Evolutionary conservation across 2,329 filamentous ascomycete species (phyloP), one percentile per base, ranked within the genome.

Genomic region (Aspergillus pseudotamarii): DNA sequence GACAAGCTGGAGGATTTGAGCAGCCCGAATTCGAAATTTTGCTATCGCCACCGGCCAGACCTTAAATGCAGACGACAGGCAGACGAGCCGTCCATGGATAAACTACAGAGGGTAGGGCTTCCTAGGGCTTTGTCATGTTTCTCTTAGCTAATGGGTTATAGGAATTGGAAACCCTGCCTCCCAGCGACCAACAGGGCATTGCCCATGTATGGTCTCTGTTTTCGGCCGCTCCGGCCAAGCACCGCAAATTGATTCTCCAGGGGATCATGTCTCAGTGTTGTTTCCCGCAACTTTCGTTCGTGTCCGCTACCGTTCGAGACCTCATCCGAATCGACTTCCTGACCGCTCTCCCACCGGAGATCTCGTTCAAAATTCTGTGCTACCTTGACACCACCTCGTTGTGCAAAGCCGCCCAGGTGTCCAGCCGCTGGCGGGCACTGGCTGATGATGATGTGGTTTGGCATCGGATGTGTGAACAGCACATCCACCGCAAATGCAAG

Each of bases 361-460:
- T 99, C 36, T 92, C 93, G 21, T 95, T 96, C 81, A 96, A 96
- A 78, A 94, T 99, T 43, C 85, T 99, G 3, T 94, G 91, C 71
- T 95, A 91, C 72, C 89, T 99, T 63, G 95, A 99, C 77, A 97
- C 94, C 0, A 91, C 91, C 2, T 97, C 94, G 0, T 85, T 99
- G 0, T 98, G 95, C 83, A 97, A 97, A 77, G 94, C 95, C 1
- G 93, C 95, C 0, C 94, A 97, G 77, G 95, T 99, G 60, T 97
- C 93, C 75, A 88, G 89, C 63, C 86, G 90, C 70, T 99, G 95
- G 95, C 87, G 92, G 66, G 87, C 87, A 62, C 82, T 99, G 46
- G 94, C 95, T n/a, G 95, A 98, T 72, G 94, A 97, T 74, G 94
- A 99, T 76, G 91, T 96, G 10, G 94, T 99, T 4, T 99, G 95